Conservation (phyloP, 257 asterid genomes). For the Coffea canephora region DNA sequence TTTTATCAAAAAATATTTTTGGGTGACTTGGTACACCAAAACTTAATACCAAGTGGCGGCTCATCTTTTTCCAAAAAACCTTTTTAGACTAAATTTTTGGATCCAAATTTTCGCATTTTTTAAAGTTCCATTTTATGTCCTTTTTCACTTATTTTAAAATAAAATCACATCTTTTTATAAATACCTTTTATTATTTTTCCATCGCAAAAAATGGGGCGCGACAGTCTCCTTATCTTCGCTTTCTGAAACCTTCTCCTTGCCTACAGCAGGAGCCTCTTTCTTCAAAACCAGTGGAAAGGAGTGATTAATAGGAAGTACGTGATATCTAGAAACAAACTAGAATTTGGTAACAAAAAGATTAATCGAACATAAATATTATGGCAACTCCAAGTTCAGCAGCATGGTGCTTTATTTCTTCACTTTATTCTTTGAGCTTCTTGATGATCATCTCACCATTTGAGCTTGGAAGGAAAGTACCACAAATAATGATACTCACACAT, state of each 20-base stretch:
- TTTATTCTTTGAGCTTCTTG: background rate
- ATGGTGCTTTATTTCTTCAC: background rate
- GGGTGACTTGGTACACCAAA: no score
- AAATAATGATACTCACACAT: background rate
- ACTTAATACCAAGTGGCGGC: no score
- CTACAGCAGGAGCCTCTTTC: slow-evolving; percentile 23
- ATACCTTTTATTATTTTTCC: no score
- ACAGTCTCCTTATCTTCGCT: slow-evolving; percentile 18
- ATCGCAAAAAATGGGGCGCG: no score
- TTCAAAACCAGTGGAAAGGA: background rate
- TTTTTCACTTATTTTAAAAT: no score
- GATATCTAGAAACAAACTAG: background rate
- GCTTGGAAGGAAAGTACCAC: slow-evolving; percentile 44
- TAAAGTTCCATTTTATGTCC: no score
- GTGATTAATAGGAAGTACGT: background rate
- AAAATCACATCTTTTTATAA: no score
- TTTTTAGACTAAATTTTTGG: no score
- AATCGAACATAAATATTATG: background rate
- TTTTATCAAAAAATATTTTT: no score
- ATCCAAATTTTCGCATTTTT: no score
- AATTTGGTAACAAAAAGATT: background rate
- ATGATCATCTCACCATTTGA: slow-evolving; percentile 33
- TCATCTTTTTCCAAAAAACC: no score
- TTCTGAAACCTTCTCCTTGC: slow-evolving; percentile 30
- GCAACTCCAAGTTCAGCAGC: background rate